A percentile compares a stretch with the other conserved stretches of the same genome.
Conservation (phyloP, 2,329 filamentous ascomycete species). For the Trichophyton simii region DNA sequence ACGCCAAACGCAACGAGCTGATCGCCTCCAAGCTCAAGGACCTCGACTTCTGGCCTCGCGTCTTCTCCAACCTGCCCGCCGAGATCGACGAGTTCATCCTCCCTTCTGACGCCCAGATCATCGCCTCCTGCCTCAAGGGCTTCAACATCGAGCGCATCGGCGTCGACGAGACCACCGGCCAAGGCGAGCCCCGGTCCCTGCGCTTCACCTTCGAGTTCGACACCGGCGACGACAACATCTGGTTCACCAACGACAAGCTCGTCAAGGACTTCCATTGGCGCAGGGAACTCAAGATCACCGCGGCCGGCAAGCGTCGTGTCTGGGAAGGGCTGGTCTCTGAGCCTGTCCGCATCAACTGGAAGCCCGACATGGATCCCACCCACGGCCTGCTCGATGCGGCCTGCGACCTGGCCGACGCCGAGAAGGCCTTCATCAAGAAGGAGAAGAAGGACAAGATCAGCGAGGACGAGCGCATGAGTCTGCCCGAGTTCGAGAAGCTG, state of each 20-base stretch:
- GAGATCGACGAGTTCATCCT: slow-evolving; percentile 84
- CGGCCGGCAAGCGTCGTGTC: slow-evolving; percentile 37
- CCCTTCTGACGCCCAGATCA: slow-evolving; percentile 57
- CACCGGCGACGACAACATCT: slow-evolving; percentile 52
- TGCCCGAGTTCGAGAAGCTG: slow-evolving; percentile 43
- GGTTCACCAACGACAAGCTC: slow-evolving; percentile 62
- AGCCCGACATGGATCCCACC: slow-evolving; percentile 73
- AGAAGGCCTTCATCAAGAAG: slow-evolving; percentile 37
- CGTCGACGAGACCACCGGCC: slow-evolving; percentile 42
- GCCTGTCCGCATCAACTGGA: slow-evolving; percentile 81
- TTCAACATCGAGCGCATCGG: slow-evolving; percentile 72
- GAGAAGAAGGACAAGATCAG: slow-evolving; percentile 22
- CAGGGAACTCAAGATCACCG: slow-evolving; percentile 38
- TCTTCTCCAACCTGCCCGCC: slow-evolving; percentile 72
- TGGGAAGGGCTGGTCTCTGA: slow-evolving; percentile 73
- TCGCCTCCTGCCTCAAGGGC: slow-evolving; percentile 54
- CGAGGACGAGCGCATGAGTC: slow-evolving; percentile 39
- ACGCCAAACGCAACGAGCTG: slow-evolving; percentile 59
- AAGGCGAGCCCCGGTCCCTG: slow-evolving; percentile 69
- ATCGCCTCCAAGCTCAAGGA: slow-evolving; percentile 50
- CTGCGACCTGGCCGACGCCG: slow-evolving; percentile 54
- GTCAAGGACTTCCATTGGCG: slow-evolving; percentile 92
- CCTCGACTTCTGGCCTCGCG: slow-evolving; percentile 85
- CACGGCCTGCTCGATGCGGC: slow-evolving; percentile 65
- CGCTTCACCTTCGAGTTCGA: slow-evolving; percentile 65